Conservation (phyloP, 108 stramenopile genomes). For the Skeletonema potamos region DNA sequence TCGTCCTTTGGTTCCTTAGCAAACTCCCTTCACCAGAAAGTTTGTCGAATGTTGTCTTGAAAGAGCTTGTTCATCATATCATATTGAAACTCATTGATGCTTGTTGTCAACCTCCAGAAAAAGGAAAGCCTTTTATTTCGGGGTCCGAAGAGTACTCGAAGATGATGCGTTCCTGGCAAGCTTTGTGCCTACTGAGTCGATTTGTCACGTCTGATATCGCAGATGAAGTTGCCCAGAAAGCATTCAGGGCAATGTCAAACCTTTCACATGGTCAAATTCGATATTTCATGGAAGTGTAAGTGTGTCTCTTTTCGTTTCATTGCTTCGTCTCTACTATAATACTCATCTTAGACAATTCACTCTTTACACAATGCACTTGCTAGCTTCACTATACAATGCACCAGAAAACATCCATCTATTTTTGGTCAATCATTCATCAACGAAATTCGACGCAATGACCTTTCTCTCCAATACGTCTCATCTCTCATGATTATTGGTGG, state of each 20-base stretch:
- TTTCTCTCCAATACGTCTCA: constrained; percentile 73
- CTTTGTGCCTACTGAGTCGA: constrained; percentile 66
- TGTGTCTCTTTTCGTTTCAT: not conserved
- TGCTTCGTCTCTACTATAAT: not conserved
- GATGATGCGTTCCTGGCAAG: constrained; percentile 82
- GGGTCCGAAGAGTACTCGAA: constrained; percentile 70
- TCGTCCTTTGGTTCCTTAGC: constrained; percentile 68
- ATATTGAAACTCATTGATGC: constrained; percentile 61
- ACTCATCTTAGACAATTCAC: not conserved
- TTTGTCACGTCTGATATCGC: constrained; percentile 77
- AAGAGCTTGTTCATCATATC: constrained; percentile 59
- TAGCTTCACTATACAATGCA: constrained; percentile 72
- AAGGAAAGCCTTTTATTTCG: constrained; percentile 57
- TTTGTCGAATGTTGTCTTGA: constrained; percentile 51
- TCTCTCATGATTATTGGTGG: constrained; percentile 82
- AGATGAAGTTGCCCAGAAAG: constrained; percentile 41
- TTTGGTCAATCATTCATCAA: constrained; percentile 57
- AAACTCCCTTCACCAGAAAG: constrained; percentile 54
- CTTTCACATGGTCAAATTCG: constrained; percentile 77
- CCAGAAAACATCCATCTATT: constrained; percentile 49
- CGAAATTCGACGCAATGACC: constrained; percentile 63
- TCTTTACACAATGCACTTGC: not conserved
- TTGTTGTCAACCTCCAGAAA: constrained; percentile 36
- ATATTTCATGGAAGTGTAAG: constrained; percentile 76
- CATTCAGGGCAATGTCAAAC: constrained; percentile 58